A percentile compares a stretch with the other conserved stretches of the same genome.
These are phyloP conservation scores for Kodamaea suecica DNA, from an alignment of 1,139 yeast genomes.

Conservation along the genomic window DNA sequence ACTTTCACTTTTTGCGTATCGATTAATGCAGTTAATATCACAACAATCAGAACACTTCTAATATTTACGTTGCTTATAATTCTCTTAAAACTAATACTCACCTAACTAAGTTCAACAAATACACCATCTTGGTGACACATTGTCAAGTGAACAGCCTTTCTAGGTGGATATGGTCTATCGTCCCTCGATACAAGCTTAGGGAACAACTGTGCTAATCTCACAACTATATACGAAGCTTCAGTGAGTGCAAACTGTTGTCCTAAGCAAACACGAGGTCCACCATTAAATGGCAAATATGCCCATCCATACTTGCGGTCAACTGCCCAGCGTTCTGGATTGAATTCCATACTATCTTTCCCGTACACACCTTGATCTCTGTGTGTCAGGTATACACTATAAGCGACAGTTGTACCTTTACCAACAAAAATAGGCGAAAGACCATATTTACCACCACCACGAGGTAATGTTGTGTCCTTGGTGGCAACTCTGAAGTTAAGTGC, in stretches of 20 bases:
- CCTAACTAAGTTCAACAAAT: constrained; percentile 10
- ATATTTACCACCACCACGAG: constrained; percentile 25
- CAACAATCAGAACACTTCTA: too few relatives aligned
- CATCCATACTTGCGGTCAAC: constrained; percentile 36
- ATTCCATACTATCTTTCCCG: constrained; percentile 21
- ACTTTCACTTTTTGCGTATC: too few relatives aligned
- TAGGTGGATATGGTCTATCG: constrained; percentile 26
- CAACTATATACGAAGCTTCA: constrained; percentile 48
- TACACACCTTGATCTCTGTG: constrained; percentile 20
- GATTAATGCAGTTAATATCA: too few relatives aligned
- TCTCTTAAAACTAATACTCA: too few relatives aligned
- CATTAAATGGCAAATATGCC: constrained; percentile 57
- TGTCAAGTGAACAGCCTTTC: constrained; percentile 31
- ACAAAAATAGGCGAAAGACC: constrained; percentile 19
- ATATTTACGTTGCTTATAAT: too few relatives aligned
- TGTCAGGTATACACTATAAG: constrained; percentile 21
- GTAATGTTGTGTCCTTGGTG: constrained; percentile 23
- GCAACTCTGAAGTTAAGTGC: constrained; percentile 26
- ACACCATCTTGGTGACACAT: constrained; percentile 32
- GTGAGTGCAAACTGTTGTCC: constrained; percentile 63
- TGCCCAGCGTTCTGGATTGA: constrained; percentile 24
- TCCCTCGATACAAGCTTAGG: constrained; percentile 1
- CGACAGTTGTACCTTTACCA: constrained; percentile 22
- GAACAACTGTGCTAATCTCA: constrained; percentile 28
- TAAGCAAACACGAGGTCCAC: constrained; percentile 58